These are phyloP conservation scores for Trypanosoma rangeli DNA, from an alignment of 208 protist species.

Conservation along the genomic window DNA sequence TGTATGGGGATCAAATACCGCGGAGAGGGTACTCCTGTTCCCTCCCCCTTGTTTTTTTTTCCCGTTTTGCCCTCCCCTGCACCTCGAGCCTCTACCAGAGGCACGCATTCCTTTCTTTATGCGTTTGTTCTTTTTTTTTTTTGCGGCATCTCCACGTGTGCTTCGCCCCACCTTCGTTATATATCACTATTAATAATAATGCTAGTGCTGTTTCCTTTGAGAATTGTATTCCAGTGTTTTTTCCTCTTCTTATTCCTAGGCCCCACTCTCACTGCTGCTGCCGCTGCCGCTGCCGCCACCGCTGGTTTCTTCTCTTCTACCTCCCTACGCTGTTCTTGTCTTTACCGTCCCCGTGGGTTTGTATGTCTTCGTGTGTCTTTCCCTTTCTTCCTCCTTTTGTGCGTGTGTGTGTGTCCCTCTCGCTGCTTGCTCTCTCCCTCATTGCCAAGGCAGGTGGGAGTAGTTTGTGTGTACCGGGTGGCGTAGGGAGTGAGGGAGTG, in stretches of 20 bases:
- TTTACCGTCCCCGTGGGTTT: neutral
- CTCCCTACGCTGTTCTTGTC: slow-evolving; percentile 16
- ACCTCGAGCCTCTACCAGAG: neutral
- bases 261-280: too few relatives aligned
- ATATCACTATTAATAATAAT: too few relatives aligned
- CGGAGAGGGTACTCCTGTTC: neutral
- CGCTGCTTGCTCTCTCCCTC: slow-evolving; percentile 9
- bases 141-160: neutral
- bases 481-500: neutral
- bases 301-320: slow-evolving; percentile 14
- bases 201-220: too few relatives aligned
- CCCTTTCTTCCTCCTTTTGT: slow-evolving; percentile 17
- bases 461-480: neutral
- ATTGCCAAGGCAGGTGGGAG: neutral
- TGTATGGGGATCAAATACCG: neutral
- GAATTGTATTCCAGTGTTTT: too few relatives aligned
- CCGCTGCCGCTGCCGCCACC: too few relatives aligned
- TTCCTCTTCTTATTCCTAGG: neutral
- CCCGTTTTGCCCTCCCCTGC: neutral
- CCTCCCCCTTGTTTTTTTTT: neutral
- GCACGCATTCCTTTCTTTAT: too few relatives aligned
- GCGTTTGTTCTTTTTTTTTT: neutral
- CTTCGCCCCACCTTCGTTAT: too few relatives aligned
- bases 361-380: slow-evolving; percentile 23
- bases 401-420: slow-evolving; percentile 4